These are phyloP conservation scores for Zopfochytrium polystomum DNA, from an alignment of 371 early-diverging fungal genomes.

Conservation along the genomic window DNA sequence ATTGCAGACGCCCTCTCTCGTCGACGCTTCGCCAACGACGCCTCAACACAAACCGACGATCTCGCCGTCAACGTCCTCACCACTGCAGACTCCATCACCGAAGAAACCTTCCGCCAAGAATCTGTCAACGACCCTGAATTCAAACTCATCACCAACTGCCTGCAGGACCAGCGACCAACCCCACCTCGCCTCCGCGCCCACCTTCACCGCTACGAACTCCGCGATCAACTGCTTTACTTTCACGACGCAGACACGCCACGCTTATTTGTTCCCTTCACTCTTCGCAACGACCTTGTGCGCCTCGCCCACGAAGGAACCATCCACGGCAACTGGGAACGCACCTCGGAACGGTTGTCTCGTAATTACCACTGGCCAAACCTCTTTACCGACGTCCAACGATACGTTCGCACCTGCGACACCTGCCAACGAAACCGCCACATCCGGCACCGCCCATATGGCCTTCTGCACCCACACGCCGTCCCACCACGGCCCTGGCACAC, in stretches of 20 bases:
- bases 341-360: conserved; percentile 13
- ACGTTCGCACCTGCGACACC: conserved; percentile 16
- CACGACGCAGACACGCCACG: neutral
- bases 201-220: conserved; percentile 9
- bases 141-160: neutral
- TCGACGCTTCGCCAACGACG: neutral
- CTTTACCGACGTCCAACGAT: conserved; percentile 10
- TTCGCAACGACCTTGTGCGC: conserved; percentile 2
- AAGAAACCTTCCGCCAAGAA: neutral
- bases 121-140: neutral
- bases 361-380: conserved; percentile 25
- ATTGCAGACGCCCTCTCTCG: conserved; percentile 6
- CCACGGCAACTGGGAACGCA: conserved; percentile 16
- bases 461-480: conserved; percentile 13
- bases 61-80: neutral
- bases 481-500: conserved; percentile 19
- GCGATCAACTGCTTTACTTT: conserved; percentile 13
- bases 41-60: neutral
- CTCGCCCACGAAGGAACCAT: conserved; percentile 13
- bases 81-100: neutral
- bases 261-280: conserved; percentile 11
- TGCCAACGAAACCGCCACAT: conserved; percentile 18
- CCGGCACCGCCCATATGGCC: conserved; percentile 11
- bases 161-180: neutral
- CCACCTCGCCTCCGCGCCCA: conserved; percentile 1